Evolutionary conservation across 805 yeast species (phyloP).

Genomic region (Starmerella floricola): DNA sequence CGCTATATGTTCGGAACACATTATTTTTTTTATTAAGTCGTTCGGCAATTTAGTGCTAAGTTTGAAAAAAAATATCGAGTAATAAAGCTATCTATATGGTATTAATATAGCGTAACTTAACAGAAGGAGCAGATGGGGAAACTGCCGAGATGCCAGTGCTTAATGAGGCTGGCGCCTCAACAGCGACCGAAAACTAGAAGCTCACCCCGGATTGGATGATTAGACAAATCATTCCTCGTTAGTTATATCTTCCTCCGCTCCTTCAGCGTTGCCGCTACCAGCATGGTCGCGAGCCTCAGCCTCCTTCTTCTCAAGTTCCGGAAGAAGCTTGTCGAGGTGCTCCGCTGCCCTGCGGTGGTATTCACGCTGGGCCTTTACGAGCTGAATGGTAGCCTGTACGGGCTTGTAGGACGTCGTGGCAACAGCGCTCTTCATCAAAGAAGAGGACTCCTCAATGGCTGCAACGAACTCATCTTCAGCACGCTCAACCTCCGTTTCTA

Average conservation of each 20-base stretch:
- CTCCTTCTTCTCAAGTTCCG: conserved; percentile 41
- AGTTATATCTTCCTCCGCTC: not conserved
- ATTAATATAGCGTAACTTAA: too few relatives aligned
- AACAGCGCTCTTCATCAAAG: conserved; percentile 68
- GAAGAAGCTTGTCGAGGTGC: conserved; percentile 50
- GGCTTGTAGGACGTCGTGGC: conserved; percentile 47
- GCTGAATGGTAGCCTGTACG: conserved; percentile 51
- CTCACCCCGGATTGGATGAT: too few relatives aligned
- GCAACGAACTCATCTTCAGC: conserved; percentile 81
- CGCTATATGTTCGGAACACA: too few relatives aligned
- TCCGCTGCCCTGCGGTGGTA: conserved; percentile 67
- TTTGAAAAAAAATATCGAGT: too few relatives aligned
- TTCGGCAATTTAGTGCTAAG: too few relatives aligned
- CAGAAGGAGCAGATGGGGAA: too few relatives aligned
- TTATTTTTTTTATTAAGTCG: too few relatives aligned
- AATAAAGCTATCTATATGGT: too few relatives aligned
- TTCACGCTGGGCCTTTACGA: conserved; percentile 67
- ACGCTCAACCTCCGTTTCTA: conserved; percentile 65
- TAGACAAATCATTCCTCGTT: not conserved
- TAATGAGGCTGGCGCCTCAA: too few relatives aligned
- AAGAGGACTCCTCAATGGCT: conserved; percentile 76
- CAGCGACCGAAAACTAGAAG: too few relatives aligned
- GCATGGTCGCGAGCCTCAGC: conserved; percentile 17
- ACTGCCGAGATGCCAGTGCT: too few relatives aligned
- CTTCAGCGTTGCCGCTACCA: not conserved